Evolutionary conservation across 169 alveolate species (phyloP).

Genomic region (Cryptosporidium sp.): DNA sequence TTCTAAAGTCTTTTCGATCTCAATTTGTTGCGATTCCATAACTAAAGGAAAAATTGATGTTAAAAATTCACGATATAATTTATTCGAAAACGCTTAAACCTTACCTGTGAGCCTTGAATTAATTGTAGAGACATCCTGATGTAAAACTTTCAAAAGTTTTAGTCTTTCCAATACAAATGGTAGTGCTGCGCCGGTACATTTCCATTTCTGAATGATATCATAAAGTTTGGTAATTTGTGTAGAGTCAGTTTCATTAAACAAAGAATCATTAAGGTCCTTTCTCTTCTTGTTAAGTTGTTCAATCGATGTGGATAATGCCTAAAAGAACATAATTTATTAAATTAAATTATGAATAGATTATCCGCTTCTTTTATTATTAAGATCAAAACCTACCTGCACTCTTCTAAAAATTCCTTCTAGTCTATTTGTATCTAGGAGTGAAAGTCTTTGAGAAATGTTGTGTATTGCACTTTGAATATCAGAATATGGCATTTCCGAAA

Average conservation of each 20-base stretch:
- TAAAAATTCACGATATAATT: background rate
- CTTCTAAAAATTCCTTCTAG: constrained; percentile 80
- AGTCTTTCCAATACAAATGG: constrained; percentile 66
- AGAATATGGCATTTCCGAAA: constrained; percentile 80
- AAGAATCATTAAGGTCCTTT: constrained; percentile 51
- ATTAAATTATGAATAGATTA: background rate
- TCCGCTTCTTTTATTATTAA: background rate
- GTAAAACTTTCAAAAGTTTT: constrained; percentile 40
- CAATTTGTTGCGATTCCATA: constrained; percentile 72
- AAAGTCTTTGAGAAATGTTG: constrained; percentile 78
- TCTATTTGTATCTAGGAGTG: constrained; percentile 79
- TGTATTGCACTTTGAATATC: constrained; percentile 80
- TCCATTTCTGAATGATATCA: constrained; percentile 71
- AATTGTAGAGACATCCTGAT: constrained; percentile 63
- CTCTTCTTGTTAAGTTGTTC: constrained; percentile 71
- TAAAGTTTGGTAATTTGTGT: constrained; percentile 43
- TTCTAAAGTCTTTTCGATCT: constrained; percentile 42
- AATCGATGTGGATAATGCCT: constrained; percentile 71
- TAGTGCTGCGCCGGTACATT: constrained; percentile 51
- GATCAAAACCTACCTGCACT: constrained; percentile 73
- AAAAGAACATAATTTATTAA: background rate
- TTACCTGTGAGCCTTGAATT: constrained; percentile 64
- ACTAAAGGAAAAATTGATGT: background rate
- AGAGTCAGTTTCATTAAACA: constrained; percentile 68
- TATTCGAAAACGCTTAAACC: background rate